Evolutionary conservation across 768 basidiomycete species (phyloP).

Genomic region (Auriscalpium vulgare): DNA sequence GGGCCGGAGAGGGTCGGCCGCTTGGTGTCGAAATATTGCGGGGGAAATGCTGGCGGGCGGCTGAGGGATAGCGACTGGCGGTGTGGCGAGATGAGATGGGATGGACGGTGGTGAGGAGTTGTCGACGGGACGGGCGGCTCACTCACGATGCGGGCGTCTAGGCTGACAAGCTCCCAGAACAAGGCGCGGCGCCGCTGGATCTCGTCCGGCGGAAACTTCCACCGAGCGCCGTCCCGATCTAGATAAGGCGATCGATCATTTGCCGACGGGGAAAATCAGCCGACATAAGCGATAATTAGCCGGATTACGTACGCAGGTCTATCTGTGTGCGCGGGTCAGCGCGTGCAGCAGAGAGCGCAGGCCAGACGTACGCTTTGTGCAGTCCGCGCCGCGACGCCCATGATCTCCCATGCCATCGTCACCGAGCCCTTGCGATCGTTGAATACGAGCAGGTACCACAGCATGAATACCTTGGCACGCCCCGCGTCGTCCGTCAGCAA

Average conservation of each 20-base stretch:
- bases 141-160: neutral
- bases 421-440: neutral
- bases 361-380: neutral
- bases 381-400: neutral
- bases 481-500: neutral
- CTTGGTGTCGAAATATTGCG: neutral
- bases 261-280: neutral
- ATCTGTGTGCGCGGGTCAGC: neutral
- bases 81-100: neutral
- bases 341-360: neutral
- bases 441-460: neutral
- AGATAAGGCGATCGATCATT: neutral
- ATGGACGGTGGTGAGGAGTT: neutral
- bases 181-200: neutral
- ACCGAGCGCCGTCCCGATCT: neutral
- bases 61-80: neutral
- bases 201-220: neutral
- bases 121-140: neutral
- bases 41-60: neutral
- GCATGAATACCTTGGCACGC: neutral
- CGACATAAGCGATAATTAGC: no score
- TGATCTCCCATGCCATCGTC: neutral
- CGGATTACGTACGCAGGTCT: neutral
- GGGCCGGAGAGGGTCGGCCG: neutral
- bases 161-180: neutral